Evolutionary conservation across 2,329 filamentous ascomycete genomes (phyloP).

Genomic region (Pseudogymnoascus sp.): DNA sequence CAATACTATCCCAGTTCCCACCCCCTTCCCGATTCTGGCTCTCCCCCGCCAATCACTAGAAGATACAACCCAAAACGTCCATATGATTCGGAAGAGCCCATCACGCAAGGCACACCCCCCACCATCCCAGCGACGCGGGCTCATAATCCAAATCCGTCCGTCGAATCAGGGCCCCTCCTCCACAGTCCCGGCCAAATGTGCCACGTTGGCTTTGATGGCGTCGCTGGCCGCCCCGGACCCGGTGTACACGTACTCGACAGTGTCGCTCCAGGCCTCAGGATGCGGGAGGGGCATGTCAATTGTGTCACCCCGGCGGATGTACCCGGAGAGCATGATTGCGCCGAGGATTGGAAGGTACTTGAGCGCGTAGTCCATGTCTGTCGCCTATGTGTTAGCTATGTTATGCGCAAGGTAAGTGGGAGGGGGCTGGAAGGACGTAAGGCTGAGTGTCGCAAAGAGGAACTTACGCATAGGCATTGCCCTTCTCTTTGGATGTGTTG

Average conservation of each 20-base stretch:
- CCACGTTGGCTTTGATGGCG: constrained; percentile 43
- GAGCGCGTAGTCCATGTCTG: constrained; percentile 42
- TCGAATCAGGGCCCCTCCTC: not conserved
- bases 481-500: constrained; percentile 11
- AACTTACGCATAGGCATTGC: constrained; percentile 41
- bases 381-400: not conserved
- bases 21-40: not conserved
- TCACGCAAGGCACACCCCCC: not conserved
- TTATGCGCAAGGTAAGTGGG: constrained; percentile 5
- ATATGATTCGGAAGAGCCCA: constrained; percentile 2
- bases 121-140: not conserved
- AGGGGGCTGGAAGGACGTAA: constrained; percentile 10
- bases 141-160: not conserved
- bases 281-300: constrained; percentile 51
- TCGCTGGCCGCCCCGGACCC: constrained; percentile 39
- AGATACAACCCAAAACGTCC: not conserved
- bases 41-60: not conserved
- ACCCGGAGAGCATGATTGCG: constrained; percentile 45
- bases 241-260: constrained; percentile 48
- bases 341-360: constrained; percentile 46
- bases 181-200: constrained; percentile 45
- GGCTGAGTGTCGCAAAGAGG: constrained; percentile 7
- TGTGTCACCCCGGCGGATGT: constrained; percentile 43
- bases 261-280: constrained; percentile 48
- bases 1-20: not conserved